phyloP scores from a whole-genome alignment of 805 yeast species.

The Pichia cabralensis region DNA sequence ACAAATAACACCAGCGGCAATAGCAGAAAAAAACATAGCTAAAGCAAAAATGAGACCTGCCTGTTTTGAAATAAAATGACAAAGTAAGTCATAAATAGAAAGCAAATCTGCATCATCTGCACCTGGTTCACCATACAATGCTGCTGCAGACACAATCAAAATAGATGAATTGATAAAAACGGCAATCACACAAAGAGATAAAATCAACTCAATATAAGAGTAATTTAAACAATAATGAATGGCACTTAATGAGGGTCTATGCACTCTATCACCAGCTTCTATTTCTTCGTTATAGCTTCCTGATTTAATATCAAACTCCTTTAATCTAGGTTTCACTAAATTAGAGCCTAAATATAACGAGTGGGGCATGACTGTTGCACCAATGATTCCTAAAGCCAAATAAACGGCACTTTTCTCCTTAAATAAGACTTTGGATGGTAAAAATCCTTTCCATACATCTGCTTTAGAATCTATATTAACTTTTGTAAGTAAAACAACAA shows the following conservation, averaged over 20 bases:
- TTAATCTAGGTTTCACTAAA: constrained; percentile 73
- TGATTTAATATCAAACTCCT: constrained; percentile 53
- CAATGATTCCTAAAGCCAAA: constrained; percentile 73
- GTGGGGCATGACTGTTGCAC: constrained; percentile 96
- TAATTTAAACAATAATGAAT: constrained; percentile 62
- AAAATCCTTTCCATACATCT: constrained; percentile 52
- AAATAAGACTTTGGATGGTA: constrained; percentile 51
- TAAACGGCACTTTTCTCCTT: constrained; percentile 58
- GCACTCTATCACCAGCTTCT: constrained; percentile 21
- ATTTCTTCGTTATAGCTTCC: constrained; percentile 10
- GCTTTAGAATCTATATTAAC: constrained; percentile 43
- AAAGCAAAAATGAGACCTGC: constrained; percentile 82
- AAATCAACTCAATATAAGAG: constrained; percentile 59
- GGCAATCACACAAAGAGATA: constrained; percentile 72
- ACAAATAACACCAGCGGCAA: constrained; percentile 86
- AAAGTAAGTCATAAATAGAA: constrained; percentile 59
- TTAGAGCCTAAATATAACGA: constrained; percentile 79
- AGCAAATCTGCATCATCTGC: constrained; percentile 76
- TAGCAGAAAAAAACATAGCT: constrained; percentile 78
- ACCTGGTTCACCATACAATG: constrained; percentile 59
- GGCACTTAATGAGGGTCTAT: constrained; percentile 66
- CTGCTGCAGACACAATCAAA: constrained; percentile 70
- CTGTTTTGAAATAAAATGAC: constrained; percentile 51
- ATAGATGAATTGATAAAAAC: constrained; percentile 81
- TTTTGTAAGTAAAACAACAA: constrained; percentile 55